Conservation (phyloP, 2,329 filamentous ascomycete genomes). For the Apiospora arundinis region DNA sequence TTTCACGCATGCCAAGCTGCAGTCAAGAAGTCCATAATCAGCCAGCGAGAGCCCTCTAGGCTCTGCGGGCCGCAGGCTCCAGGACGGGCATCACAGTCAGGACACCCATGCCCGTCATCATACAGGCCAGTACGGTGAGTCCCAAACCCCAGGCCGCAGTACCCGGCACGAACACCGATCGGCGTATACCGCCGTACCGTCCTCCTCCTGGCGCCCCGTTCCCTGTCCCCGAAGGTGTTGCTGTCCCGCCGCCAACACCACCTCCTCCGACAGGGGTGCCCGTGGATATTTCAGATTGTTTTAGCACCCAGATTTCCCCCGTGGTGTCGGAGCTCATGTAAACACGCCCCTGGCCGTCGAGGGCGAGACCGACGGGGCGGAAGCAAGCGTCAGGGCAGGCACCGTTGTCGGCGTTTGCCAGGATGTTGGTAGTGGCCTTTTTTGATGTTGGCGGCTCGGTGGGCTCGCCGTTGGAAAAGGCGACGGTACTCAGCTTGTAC, state of each 20-base stretch:
- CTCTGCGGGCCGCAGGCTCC: slow-evolving; percentile 5
- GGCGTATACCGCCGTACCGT: neutral
- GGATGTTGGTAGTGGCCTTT: slow-evolving; percentile 54
- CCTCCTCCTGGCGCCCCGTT: neutral
- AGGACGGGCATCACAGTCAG: slow-evolving; percentile 1
- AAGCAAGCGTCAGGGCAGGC: slow-evolving; percentile 64
- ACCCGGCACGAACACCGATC: neutral
- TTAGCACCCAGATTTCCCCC: slow-evolving; percentile 28
- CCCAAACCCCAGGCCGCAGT: slow-evolving; percentile 8
- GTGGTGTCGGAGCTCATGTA: slow-evolving; percentile 29
- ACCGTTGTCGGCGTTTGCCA: slow-evolving; percentile 59
- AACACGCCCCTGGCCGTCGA: slow-evolving; percentile 30
- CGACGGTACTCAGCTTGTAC: slow-evolving; percentile 51
- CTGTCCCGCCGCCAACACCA: neutral
- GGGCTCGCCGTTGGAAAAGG: slow-evolving; percentile 52
- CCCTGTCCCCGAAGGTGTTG: neutral
- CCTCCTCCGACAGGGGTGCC: neutral
- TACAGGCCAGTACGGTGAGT: slow-evolving; percentile 10
- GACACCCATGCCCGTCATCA: slow-evolving; percentile 21
- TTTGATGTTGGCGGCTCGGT: slow-evolving; percentile 48
- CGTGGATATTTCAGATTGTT: slow-evolving; percentile 20
- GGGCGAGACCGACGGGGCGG: slow-evolving; percentile 64
- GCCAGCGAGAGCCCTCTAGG: slow-evolving; percentile 6
- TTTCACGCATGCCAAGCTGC: neutral
- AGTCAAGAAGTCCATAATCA: neutral